Conservation (phyloP, 148 eudicot genomes). For the Polygonum aviculare region DNA sequence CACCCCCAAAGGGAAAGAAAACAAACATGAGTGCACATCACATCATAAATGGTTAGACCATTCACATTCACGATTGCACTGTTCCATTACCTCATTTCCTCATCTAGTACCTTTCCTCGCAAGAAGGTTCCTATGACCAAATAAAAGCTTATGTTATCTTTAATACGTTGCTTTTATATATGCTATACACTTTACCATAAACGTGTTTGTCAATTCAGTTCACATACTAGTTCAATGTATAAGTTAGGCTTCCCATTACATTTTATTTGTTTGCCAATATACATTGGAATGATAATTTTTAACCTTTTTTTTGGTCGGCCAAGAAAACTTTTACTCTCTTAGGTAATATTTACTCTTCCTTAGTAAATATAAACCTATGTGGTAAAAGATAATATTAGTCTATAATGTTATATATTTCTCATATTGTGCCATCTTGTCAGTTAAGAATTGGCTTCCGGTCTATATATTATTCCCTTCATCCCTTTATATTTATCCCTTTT, state of each 20-base stretch:
- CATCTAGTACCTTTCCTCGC: not conserved
- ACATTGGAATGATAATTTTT: not conserved
- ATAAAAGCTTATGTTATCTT: not conserved
- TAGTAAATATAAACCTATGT: too few relatives aligned
- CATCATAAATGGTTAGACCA: conserved; percentile 3
- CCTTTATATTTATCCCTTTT: too few relatives aligned
- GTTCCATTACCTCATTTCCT: not conserved
- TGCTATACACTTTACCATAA: not conserved
- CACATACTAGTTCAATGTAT: not conserved
- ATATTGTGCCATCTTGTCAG: too few relatives aligned
- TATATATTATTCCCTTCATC: too few relatives aligned
- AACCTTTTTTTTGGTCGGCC: not conserved
- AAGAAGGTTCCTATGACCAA: not conserved
- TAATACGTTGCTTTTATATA: not conserved
- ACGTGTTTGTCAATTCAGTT: not conserved
- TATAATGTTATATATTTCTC: too few relatives aligned
- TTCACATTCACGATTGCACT: not conserved
- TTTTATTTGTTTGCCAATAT: not conserved
- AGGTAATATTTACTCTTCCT: not conserved
- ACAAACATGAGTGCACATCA: conserved; percentile 4
- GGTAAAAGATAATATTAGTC: too few relatives aligned
- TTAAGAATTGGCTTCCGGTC: too few relatives aligned
- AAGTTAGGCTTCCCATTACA: not conserved
- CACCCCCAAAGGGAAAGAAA: not conserved
- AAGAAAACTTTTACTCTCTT: not conserved